phyloP scores from a whole-genome alignment of 306 rosid species.

The Sphenostylis stenocarpa region DNA sequence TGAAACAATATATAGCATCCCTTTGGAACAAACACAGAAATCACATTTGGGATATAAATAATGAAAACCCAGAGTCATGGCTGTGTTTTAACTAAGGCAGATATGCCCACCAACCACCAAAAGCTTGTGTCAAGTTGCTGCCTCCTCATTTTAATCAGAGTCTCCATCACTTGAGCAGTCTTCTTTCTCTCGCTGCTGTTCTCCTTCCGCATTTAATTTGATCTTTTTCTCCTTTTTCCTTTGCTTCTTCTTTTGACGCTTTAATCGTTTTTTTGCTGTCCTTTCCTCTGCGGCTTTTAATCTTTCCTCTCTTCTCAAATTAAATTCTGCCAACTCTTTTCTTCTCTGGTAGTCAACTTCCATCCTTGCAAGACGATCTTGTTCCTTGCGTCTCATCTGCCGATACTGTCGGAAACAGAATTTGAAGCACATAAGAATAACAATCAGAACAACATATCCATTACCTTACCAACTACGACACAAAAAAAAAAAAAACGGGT shows the following conservation, averaged over 20 bases:
- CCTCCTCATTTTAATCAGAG: constrained; percentile 56
- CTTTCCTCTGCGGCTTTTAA: constrained; percentile 85
- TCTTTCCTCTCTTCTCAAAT: constrained; percentile 82
- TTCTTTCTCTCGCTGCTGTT: constrained; percentile 44
- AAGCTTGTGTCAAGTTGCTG: constrained; percentile 39
- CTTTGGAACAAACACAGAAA: neutral
- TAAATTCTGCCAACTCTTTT: constrained; percentile 77
- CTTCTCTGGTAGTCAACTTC: constrained; percentile 79
- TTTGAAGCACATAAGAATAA: constrained; percentile 16
- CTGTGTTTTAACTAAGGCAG: constrained; percentile 9
- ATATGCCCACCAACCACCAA: constrained; percentile 5
- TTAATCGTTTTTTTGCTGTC: constrained; percentile 76
- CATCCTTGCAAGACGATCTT: constrained; percentile 92
- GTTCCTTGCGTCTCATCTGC: constrained; percentile 96
- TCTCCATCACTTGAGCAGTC: constrained; percentile 65
- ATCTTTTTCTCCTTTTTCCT: constrained; percentile 73
- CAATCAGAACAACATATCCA: constrained; percentile 5
- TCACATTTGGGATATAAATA: constrained; percentile 9
- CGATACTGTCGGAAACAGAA: constrained; percentile 64
- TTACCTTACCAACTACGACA: constrained; percentile 13
- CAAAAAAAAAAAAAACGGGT: neutral
- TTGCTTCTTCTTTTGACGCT: constrained; percentile 89
- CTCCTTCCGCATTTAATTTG: constrained; percentile 52
- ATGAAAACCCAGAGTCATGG: constrained; percentile 1
- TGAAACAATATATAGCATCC: constrained; percentile 13